These are phyloP conservation scores for Hypomyces rosellus DNA, from an alignment of 2,329 filamentous ascomycete genomes.

Conservation along the genomic window DNA sequence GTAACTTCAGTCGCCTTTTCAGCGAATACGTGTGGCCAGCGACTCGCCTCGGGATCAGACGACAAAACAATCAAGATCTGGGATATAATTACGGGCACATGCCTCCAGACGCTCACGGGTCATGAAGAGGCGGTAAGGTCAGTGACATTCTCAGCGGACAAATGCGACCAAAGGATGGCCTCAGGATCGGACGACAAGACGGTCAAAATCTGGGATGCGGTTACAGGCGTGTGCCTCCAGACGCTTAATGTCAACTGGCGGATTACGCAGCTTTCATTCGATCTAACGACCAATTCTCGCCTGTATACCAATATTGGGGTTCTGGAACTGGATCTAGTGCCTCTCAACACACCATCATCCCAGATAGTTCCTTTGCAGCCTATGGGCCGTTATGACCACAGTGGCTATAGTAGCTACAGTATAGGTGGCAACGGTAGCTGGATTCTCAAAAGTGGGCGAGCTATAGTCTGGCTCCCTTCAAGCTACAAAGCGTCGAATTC, in stretches of 20 bases:
- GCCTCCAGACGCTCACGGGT: too few species aligned
- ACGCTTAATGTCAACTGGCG: neutral
- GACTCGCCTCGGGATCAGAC: too few species aligned
- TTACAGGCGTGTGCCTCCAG: neutral
- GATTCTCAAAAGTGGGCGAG: conserved; percentile 11
- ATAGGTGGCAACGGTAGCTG: conserved; percentile 1
- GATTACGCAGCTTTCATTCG: neutral
- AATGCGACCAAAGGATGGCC: neutral
- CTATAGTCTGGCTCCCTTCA: conserved; percentile 13
- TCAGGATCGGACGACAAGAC: neutral
- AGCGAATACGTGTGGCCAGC: too few species aligned
- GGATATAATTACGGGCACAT: too few species aligned
- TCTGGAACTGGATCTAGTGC: neutral
- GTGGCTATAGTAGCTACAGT: neutral
- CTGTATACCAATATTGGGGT: conserved; percentile 4
- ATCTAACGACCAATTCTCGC: neutral
- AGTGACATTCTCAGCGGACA: neutral
- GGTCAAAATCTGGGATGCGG: conserved; percentile 3
- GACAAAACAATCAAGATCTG: too few species aligned
- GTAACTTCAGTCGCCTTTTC: too few species aligned
- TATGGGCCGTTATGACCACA: neutral
- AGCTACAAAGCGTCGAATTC: conserved; percentile 5
- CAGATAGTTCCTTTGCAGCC: neutral
- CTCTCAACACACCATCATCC: neutral
- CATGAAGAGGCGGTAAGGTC: neutral